Evolutionary conservation across 352 stramenopile species (phyloP), one percentile per base, ranked within the genome.

Genomic region (Phytophthora tubulina): DNA sequence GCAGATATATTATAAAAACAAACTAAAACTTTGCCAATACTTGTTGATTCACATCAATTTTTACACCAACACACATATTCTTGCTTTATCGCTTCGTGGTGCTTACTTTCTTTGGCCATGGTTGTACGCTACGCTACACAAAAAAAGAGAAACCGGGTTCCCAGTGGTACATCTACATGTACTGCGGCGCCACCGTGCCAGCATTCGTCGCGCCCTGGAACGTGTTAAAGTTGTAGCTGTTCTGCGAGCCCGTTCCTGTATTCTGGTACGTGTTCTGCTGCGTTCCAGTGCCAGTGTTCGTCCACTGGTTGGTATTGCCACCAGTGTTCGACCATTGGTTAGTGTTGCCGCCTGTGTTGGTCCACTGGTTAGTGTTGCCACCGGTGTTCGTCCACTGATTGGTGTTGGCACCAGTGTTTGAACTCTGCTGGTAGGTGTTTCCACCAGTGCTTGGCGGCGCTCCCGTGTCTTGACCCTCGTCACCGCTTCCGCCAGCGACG

Each of bases 171-270:
- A 46, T 11, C 41, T 46, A 51, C 27, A 31, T 27, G 11, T 55
- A 55, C 27, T 67, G 38, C 9, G 66, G 66, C n/a, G 59, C 4
- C 50, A 73, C 66, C 6, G 59, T 73, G n/a, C 66, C 66, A n/a
- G 38, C 42, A 17, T 69, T 63, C 9, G 11, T 36, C 9, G 46
- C 38, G 15, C 66, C 59, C 41, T 73, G n/a, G 36, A 63, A 32
- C 31, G 42, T 57, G 44, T 52, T 64, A 35, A 73, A 73, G 51
- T 69, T 36, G 35, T 63, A 69, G 45, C 39, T 69, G 10, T 35
- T 73, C 59, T 70, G 58, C 27, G 66, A 73, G 6, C 66, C 51
- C 5, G 63, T 54, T 5, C 36, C 53, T 0, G 56, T 57, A 4
- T 51, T 63, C 49, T 67, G 56, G 51, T 53, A 32, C 8, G 41